Conservation (phyloP, 73 alveolate genomes). For the Tetrahymena thermophila region DNA sequence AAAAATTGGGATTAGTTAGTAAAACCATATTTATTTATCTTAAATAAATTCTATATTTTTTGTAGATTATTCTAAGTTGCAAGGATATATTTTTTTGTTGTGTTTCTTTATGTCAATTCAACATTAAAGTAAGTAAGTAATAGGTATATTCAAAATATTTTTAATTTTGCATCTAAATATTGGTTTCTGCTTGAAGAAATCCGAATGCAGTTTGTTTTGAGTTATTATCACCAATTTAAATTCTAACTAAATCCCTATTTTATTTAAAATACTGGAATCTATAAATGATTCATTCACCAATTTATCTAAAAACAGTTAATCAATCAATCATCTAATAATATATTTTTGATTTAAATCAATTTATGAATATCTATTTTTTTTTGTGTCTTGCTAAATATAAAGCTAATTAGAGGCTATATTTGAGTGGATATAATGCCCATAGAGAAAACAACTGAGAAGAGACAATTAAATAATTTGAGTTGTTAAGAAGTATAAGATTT, state of each 20-base stretch:
- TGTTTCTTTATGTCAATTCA: neutral
- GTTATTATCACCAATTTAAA: neutral
- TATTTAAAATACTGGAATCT: neutral
- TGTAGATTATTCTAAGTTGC: neutral
- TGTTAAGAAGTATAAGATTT: neutral
- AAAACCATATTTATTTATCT: neutral
- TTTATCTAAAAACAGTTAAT: neutral
- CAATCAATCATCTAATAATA: neutral
- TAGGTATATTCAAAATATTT: neutral
- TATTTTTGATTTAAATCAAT: neutral
- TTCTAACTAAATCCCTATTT: neutral
- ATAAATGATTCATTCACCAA: neutral
- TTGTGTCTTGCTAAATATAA: neutral
- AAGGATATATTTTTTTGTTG: neutral
- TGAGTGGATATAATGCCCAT: neutral
- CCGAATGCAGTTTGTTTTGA: neutral
- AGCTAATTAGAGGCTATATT: neutral
- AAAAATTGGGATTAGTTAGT: neutral
- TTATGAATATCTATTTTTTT: neutral
- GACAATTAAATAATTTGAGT: neutral
- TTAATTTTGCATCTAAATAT: neutral
- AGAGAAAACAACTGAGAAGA: neutral
- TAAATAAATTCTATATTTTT: too few relatives aligned
- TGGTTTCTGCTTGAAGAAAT: neutral
- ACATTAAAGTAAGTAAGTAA: too few relatives aligned